Percentiles rank a stretch among this genome's conserved stretches.
phyloP scores from a whole-genome alignment of 352 stramenopile species.

The Phytophthora colocasiae region DNA sequence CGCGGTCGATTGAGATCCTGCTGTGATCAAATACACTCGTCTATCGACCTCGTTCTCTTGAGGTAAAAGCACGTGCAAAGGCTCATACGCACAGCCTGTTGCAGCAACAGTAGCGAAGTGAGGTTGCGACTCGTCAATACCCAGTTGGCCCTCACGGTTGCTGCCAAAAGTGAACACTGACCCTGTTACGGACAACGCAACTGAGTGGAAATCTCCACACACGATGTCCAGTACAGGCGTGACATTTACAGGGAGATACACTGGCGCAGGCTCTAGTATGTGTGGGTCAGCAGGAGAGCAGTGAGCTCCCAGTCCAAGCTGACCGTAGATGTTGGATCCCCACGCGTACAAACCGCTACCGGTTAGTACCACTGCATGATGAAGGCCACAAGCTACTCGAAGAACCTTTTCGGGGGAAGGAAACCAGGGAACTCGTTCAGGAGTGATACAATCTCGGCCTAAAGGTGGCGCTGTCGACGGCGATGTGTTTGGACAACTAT shows the following conservation, averaged over 20 bases:
- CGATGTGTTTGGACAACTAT: conserved; percentile 17
- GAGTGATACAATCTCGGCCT: conserved; percentile 19
- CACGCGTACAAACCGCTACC: conserved; percentile 54
- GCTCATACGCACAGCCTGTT: conserved; percentile 24
- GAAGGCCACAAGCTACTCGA: conserved; percentile 52
- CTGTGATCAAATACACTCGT: conserved; percentile 42
- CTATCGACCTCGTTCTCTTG: neutral
- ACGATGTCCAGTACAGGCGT: conserved; percentile 50
- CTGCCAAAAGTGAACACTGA: conserved; percentile 64
- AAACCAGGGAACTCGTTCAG: conserved; percentile 32
- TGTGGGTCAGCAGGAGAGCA: conserved; percentile 29
- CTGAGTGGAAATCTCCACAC: conserved; percentile 70
- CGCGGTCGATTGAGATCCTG: conserved; percentile 33
- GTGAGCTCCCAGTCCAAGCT: conserved; percentile 55
- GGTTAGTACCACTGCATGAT: conserved; percentile 48
- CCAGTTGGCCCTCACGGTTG: conserved; percentile 80
- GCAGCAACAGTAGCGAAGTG: conserved; percentile 10
- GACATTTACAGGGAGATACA: conserved; percentile 24
- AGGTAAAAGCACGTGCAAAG: conserved; percentile 17
- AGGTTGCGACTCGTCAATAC: conserved; percentile 38
- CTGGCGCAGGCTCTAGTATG: conserved; percentile 30
- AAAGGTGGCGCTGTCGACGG: conserved; percentile 14
- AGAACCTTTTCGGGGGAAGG: conserved; percentile 31
- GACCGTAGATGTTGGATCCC: conserved; percentile 73
- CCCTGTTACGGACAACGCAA: conserved; percentile 62